Conservation (phyloP, 2,329 filamentous ascomycete species). For the Apiospora aurea region DNA sequence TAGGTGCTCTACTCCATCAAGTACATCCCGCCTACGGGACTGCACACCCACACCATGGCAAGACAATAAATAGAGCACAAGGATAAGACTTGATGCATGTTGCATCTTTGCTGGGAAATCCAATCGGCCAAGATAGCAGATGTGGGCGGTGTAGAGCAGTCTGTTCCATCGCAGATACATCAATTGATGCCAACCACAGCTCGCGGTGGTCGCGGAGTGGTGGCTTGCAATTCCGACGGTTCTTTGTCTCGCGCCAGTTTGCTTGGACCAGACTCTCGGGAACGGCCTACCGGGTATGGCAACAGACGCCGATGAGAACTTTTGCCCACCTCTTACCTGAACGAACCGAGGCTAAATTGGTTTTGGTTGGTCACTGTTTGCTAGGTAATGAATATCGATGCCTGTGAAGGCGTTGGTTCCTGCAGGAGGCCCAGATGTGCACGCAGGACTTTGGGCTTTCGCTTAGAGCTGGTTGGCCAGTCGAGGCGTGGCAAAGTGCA, state of each 20-base stretch:
- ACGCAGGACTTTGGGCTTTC: conserved; percentile 7
- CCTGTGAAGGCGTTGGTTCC: conserved; percentile 2
- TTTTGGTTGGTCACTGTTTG: background rate
- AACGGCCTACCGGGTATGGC: background rate
- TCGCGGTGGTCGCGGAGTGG: background rate
- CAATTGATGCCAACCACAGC: background rate
- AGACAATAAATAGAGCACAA: background rate
- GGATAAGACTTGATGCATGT: background rate
- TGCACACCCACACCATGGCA: background rate
- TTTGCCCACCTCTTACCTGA: conserved; percentile 1
- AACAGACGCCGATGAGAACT: background rate
- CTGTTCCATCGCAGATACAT: background rate
- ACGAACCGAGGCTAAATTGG: conserved; percentile 3
- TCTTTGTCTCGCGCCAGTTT: conserved; percentile 2
- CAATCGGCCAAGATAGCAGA: background rate
- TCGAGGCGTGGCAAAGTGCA: conserved; percentile 9
- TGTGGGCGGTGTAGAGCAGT: background rate
- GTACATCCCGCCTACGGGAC: background rate
- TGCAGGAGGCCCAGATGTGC: background rate
- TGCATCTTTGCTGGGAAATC: background rate
- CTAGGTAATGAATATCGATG: conserved; percentile 14
- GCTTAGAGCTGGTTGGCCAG: background rate
- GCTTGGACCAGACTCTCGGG: conserved; percentile 23
- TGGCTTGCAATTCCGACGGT: conserved; percentile 2
- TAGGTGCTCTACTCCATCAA: background rate